Conservation (phyloP, 2,329 filamentous ascomycete genomes). For the Hymenoscyphus occultus region DNA sequence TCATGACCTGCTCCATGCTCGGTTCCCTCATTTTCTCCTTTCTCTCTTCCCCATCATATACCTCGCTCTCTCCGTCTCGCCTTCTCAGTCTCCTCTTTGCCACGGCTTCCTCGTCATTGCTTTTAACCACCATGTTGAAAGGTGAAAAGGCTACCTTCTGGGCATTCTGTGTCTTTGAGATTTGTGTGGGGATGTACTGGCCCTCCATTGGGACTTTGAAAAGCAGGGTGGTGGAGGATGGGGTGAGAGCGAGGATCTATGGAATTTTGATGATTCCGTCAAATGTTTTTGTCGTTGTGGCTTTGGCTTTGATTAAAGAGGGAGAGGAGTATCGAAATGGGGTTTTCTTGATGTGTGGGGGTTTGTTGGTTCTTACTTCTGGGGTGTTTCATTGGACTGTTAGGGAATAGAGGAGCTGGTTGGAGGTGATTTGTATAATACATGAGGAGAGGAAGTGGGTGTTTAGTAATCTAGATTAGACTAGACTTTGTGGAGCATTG, state of each 20-base stretch:
- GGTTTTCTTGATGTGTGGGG: constrained; percentile 36
- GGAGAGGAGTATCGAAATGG: constrained; percentile 37
- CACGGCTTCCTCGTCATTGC: constrained; percentile 39
- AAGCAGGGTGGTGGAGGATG: constrained; percentile 52
- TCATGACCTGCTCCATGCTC: constrained; percentile 59
- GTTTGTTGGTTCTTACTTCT: constrained; percentile 28
- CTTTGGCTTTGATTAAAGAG: constrained; percentile 46
- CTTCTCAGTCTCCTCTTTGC: constrained; percentile 43
- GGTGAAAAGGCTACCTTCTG: constrained; percentile 49
- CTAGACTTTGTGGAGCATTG: too few species aligned
- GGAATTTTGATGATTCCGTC: constrained; percentile 56
- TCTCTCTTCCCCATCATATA: constrained; percentile 31
- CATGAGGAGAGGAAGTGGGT: background rate
- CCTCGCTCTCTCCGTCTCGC: constrained; percentile 34
- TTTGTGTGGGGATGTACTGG: constrained; percentile 56
- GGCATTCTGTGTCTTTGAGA: constrained; percentile 56
- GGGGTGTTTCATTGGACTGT: constrained; percentile 30
- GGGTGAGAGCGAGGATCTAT: constrained; percentile 52
- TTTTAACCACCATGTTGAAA: constrained; percentile 43
- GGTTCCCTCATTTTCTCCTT: constrained; percentile 53
- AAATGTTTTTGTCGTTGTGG: constrained; percentile 54
- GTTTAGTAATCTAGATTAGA: background rate
- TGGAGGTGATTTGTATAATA: background rate
- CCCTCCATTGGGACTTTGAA: constrained; percentile 55
- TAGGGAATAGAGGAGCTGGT: constrained; percentile 16